Evolutionary conservation across 2,329 filamentous ascomycete species (phyloP), one percentile per base, ranked within the genome.

Genomic region (Fusarium paranaense): DNA sequence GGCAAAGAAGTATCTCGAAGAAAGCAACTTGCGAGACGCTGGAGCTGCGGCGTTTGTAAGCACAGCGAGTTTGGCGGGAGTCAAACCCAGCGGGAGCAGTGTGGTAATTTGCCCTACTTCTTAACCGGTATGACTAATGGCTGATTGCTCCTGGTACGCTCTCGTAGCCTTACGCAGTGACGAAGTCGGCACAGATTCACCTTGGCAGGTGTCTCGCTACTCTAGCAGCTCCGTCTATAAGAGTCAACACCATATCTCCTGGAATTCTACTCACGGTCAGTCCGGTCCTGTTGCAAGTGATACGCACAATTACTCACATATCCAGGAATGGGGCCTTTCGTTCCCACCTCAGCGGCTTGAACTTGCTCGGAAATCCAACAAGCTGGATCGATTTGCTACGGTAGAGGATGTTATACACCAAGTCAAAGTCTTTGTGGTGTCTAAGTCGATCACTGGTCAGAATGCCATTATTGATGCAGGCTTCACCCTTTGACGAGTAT

Each of bases 401-500:
- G 60, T 62, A 9, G 60, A 50, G 40, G 60, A 62, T 38, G 60
- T 62, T 32, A 30, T 32, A 4, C 38, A 62, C 20, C 38, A 47
- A 35, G 42, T 62, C 13, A 62, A 10, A 13, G 16, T 18, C 4
- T 50, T 62, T 25, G 60, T 50, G 16, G 14, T 25, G 42, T 50
- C 38, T 14, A 50, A 42, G 42, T 45, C 38, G 27, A 32, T 30
- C 6, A 62, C 60, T 16, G 60, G 60, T n/a, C 60, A 62, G 30
- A 62, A 62, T 54, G 42, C 42, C 5, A 13, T 62, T 47, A 32
- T 62, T n/a, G 60, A 62, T 33, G 42, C 38, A 45, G 60, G 60
- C 9, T 70, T 5, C 82, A 56, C 30, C 3, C 52, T 56, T 33
- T 56, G n/a, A 56, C 5, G 32, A 35, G n/a, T 16, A 33, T 16